Base-by-base conservation (phyloP, 192 early-diverging fungal species). In the Backusella morwellensis region DNA sequence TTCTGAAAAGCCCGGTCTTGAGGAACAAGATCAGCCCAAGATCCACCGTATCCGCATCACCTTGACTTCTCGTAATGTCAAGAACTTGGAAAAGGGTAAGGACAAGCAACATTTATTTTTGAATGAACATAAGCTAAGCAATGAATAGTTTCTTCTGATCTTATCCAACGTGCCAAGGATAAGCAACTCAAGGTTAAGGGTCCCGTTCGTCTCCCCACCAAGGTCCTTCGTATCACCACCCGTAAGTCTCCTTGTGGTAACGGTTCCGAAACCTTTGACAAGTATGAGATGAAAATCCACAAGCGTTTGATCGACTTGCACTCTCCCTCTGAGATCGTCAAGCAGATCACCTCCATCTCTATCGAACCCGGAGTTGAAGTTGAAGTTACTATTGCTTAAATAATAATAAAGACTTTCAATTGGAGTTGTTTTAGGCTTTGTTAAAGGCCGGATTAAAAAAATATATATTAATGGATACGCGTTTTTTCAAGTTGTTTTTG, bases 11-110 rank as follows among this genome's bases (percentile, higher is more conserved):
- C 88, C 91, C 87, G 92, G 92, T 86, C 88, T 90, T 77, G 90
- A 93, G 88, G 90, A 91, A 83, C 78, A 88, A 78, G 84, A 83
- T 63, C 88, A 90, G 82, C 83, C 82, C 78, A 85, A 90, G 86
- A 93, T 97, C 86, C 98, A 99, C 96, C 95, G 96, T 89, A 99
- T 99, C 90, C 92, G 98, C 78, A 99, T 99, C 88, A 99, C 98
- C 84, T 92, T 99, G 83, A 97, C 98, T 82, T 96, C 95, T 81
- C 93, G 95, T 83, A 98, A 98, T 88, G 97, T 98, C 88, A 94
- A 96, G 94, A 97, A 94, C 94, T 91, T 99, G 85, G 98, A 99
- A 89, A 99, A 98, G 94, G 50, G 56, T 63, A 63, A 35, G 32
- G 1, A 32, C 32, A 36, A 1, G 26, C 1, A 17, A 54, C 32